A percentile compares a stretch with the other conserved stretches of the same genome.
Conservation (phyloP, 108 stramenopile species). For the Nitzschia sp. region DNA sequence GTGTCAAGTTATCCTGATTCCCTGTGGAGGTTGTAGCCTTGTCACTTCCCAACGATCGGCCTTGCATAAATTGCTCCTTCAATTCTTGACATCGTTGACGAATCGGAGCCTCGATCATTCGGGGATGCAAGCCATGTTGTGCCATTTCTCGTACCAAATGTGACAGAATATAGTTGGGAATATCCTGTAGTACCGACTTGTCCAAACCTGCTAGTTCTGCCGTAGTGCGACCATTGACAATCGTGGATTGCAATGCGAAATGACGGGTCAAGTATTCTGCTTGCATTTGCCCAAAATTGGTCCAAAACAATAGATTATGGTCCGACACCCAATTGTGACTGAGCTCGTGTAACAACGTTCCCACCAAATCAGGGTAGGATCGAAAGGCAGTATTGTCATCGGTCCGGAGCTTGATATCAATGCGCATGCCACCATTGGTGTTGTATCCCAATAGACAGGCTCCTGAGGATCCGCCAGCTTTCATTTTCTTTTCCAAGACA, state of each 20-base stretch:
- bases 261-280: slow-evolving; percentile 67
- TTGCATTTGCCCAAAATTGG: slow-evolving; percentile 75
- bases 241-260: slow-evolving; percentile 33
- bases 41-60: slow-evolving; percentile 25
- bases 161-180: slow-evolving; percentile 41
- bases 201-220: slow-evolving; percentile 50
- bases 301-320: slow-evolving; percentile 77
- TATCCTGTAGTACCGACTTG: slow-evolving; percentile 26
- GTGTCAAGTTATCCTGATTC: slow-evolving; percentile 4
- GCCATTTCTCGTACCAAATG: slow-evolving; percentile 64
- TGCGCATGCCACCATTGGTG: slow-evolving; percentile 68
- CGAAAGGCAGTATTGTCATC: slow-evolving; percentile 60
- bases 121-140: slow-evolving; percentile 60
- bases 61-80: slow-evolving; percentile 21
- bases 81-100: slow-evolving; percentile 48
- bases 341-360: slow-evolving; percentile 75
- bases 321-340: slow-evolving; percentile 82
- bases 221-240: slow-evolving; percentile 62
- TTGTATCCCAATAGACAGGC: slow-evolving; percentile 79
- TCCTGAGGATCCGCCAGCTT: slow-evolving; percentile 23
- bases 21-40: neutral
- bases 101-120: slow-evolving; percentile 48
- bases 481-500: slow-evolving; percentile 43
- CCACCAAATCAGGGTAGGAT: slow-evolving; percentile 59
- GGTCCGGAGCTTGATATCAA: slow-evolving; percentile 69